phyloP scores from a whole-genome alignment of 106 monocot genomes.

The Gastrodia elata region DNA sequence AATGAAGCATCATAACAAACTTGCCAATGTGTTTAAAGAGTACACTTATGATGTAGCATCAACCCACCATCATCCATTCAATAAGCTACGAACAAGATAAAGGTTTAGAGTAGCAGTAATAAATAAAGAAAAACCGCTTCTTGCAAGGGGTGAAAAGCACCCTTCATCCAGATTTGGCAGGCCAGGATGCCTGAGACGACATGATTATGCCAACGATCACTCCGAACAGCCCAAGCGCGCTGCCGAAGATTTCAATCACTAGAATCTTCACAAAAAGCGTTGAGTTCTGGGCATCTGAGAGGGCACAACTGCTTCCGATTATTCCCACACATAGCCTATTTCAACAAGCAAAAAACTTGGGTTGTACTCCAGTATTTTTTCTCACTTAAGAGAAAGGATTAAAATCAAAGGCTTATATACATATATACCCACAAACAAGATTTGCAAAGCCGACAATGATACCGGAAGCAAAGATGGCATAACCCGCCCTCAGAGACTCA shows the following conservation, averaged over 20 bases:
- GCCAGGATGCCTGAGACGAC: constrained; percentile 96
- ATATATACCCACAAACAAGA: constrained; percentile 73
- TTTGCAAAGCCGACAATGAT: constrained; percentile 95
- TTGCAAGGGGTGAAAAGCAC: not conserved
- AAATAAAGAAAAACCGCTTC: not conserved
- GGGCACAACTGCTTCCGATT: constrained; percentile 95
- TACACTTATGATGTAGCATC: not conserved
- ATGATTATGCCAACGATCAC: constrained; percentile 98
- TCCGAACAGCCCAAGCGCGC: constrained; percentile 90
- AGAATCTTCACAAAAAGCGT: constrained; percentile 96
- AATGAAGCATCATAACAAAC: not conserved
- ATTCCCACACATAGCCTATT: constrained; percentile 86
- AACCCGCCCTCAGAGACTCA: constrained; percentile 86
- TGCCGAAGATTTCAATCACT: constrained; percentile 97
- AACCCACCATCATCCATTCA: not conserved
- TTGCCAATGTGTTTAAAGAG: not conserved
- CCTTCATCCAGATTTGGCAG: constrained; percentile 36
- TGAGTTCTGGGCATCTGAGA: constrained; percentile 96
- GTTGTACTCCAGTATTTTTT: not conserved
- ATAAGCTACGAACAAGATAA: not conserved
- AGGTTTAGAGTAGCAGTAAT: not conserved
- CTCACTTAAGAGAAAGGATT: not conserved
- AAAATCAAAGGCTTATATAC: not conserved
- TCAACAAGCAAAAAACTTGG: too few species aligned
- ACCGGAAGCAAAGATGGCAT: constrained; percentile 90